Percentiles rank a stretch among this genome's conserved stretches.
Conservation (phyloP, 176 grass and related monocot genomes). For the Paspalum notatum region DNA sequence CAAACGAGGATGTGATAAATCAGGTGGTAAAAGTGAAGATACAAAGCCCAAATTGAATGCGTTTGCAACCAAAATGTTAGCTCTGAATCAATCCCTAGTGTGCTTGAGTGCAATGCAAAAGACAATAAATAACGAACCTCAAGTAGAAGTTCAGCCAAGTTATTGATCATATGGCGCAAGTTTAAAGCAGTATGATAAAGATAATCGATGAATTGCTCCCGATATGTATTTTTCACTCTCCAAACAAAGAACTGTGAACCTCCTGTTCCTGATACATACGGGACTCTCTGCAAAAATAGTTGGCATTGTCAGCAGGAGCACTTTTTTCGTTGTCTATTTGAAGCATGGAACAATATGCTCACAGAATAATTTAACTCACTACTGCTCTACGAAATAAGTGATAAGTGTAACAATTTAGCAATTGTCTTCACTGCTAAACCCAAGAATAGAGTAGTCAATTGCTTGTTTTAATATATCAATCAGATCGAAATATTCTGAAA, state of each 20-base stretch:
- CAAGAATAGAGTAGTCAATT: slow-evolving; percentile 1
- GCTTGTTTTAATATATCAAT: not conserved
- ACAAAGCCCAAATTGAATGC: no score
- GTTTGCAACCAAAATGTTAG: no score
- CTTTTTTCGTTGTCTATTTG: slow-evolving; percentile 13
- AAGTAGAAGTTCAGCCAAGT: slow-evolving; percentile 57
- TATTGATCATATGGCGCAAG: slow-evolving; percentile 60
- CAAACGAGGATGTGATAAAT: no score
- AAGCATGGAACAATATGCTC: slow-evolving; percentile 29
- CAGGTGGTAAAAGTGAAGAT: no score
- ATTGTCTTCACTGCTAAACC: slow-evolving; percentile 28
- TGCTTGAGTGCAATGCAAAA: no score
- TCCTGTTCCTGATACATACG: slow-evolving; percentile 40
- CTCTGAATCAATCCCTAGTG: no score
- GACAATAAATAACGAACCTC: slow-evolving; percentile 47
- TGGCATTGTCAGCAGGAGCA: slow-evolving; percentile 18
- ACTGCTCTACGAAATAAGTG: slow-evolving; percentile 4
- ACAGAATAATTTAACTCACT: slow-evolving; percentile 28
- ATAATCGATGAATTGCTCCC: slow-evolving; percentile 60
- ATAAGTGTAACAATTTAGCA: not conserved
- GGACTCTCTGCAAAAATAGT: slow-evolving; percentile 63
- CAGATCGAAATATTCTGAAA: slow-evolving; percentile 14
- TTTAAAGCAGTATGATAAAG: slow-evolving; percentile 79
- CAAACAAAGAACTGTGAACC: slow-evolving; percentile 61
- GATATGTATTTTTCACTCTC: slow-evolving; percentile 59